A percentile compares a stretch with the other conserved stretches of the same genome.
Evolutionary conservation across 1,139 yeast species (phyloP).

Genomic region (Hemisphaericaspora subhashii): DNA sequence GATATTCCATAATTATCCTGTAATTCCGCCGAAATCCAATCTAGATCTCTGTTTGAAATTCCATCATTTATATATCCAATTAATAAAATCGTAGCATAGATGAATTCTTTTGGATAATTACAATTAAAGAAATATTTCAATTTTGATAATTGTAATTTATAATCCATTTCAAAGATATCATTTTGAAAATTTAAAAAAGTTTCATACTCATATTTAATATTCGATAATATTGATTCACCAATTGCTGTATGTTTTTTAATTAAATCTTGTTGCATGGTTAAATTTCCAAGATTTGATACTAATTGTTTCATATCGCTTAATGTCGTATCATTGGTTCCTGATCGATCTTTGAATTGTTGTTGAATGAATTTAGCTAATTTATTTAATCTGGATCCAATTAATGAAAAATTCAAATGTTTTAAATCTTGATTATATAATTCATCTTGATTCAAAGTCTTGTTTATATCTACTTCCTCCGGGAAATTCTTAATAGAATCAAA

Average conservation of each 20-base stretch:
- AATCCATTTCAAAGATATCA: slow-evolving; percentile 61
- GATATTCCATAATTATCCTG: slow-evolving; percentile 61
- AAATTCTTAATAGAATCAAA: slow-evolving; percentile 39
- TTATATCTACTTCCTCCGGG: slow-evolving; percentile 18
- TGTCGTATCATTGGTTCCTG: slow-evolving; percentile 38
- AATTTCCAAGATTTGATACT: slow-evolving; percentile 66
- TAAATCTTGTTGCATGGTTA: slow-evolving; percentile 67
- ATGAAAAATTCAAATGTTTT: slow-evolving; percentile 72
- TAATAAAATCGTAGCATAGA: slow-evolving; percentile 52
- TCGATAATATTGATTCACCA: slow-evolving; percentile 65
- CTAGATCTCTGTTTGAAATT: slow-evolving; percentile 58
- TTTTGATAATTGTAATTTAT: slow-evolving; percentile 49
- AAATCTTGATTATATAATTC: slow-evolving; percentile 41
- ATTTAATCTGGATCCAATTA: slow-evolving; percentile 74
- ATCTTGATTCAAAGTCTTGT: slow-evolving; percentile 23
- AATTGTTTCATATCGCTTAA: slow-evolving; percentile 69
- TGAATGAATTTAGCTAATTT: slow-evolving; percentile 71
- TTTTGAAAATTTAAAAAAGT: slow-evolving; percentile 70
- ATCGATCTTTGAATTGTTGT: slow-evolving; percentile 52
- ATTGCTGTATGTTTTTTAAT: slow-evolving; percentile 75
- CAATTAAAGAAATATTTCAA: slow-evolving; percentile 49
- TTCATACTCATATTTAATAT: slow-evolving; percentile 52
- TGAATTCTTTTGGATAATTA: slow-evolving; percentile 34
- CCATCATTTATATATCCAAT: slow-evolving; percentile 67
- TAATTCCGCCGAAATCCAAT: slow-evolving; percentile 47